Base-by-base conservation (phyloP, 176 grass and related monocot species). In the Ensete glaucum region DNA sequence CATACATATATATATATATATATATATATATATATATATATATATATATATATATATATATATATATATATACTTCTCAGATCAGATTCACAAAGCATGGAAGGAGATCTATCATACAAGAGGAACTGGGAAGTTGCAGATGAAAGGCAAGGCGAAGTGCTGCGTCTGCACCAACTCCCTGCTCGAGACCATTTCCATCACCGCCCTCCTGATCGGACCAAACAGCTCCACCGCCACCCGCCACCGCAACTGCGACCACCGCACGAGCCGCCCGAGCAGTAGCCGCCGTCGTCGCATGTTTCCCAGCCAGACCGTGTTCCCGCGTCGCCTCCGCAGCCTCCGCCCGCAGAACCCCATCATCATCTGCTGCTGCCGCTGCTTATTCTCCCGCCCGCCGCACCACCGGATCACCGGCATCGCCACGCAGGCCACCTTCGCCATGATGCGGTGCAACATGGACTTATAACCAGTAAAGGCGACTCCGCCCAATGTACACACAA, bases 141-240 rank as follows among this genome's bases (percentile, higher is more conserved):
- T 10, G 58, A 76, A 76, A 62, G 57, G 74, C 58, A 76, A 22
- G 15, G 74, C 16, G 57, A 76, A 51, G 57, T 62, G 29, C 55
- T 16, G 74, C 2, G 58, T 21, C 11, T 52, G 27, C 5, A 22
- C 34, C 74, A 76, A 11, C 43, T 63, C 26, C 34, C 74, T 15
- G 10, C 57, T 58, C 2, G 34, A 19, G 6, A 50, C 54, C 11
- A 76, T 15, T 29, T 76, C 58, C 74, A 76, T 76, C 74, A 76
- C 9, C 17, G 16, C 43, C 58, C 3, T 76, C 74, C 50, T 76
- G 9, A 76, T 24, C 19, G 74, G 74, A 10, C 43, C 43, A 0
- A 76, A 43, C 11, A 76, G n/a, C 34, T 62, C 74, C 58, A 64
- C 43, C 74, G 52, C 74, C 74, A 76, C 19, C 27, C 58, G 74